Evolutionary conservation across 768 basidiomycete genomes (phyloP).

Genomic region (Cubamyces lactineus): DNA sequence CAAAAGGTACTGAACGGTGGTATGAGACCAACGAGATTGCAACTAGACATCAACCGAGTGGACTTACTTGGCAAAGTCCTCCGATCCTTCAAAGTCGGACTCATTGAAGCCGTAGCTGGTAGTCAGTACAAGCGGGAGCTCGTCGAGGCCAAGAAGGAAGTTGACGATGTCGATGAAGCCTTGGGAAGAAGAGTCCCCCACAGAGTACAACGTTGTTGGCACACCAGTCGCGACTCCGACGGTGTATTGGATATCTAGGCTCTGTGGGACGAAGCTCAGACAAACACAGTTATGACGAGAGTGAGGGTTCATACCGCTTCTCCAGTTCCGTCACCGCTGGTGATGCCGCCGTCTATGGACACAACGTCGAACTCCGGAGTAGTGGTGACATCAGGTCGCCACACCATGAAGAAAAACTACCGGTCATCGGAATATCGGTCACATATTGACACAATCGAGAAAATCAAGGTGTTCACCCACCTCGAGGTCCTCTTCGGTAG

Average conservation of each 20-base stretch:
- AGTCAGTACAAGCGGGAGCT: slow-evolving; percentile 37
- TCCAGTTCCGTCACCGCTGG: slow-evolving; percentile 39
- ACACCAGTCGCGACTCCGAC: slow-evolving; percentile 39
- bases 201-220: slow-evolving; percentile 38
- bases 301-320: slow-evolving; percentile 25
- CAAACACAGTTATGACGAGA: not conserved
- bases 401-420: slow-evolving; percentile 32
- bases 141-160: slow-evolving; percentile 30
- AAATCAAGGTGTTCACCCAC: slow-evolving; percentile 10
- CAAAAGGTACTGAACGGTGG: slow-evolving; percentile 33
- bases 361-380: slow-evolving; percentile 29
- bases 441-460: not conserved
- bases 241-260: slow-evolving; percentile 43
- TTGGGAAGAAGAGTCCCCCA: slow-evolving; percentile 37
- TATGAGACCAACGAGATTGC: no score
- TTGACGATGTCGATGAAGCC: slow-evolving; percentile 41
- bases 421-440: slow-evolving; percentile 39
- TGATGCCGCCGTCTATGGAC: slow-evolving; percentile 34
- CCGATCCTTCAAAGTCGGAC: slow-evolving; percentile 22
- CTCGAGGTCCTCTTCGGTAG: slow-evolving; percentile 34
- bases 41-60: no score
- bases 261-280: slow-evolving; percentile 28
- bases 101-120: slow-evolving; percentile 42
- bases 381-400: slow-evolving; percentile 28
- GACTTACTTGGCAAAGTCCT: slow-evolving; percentile 33